Evolutionary conservation across 176 grass and related monocot genomes (phyloP), one percentile per base, ranked within the genome.

Genomic region (Dendrocalamus sinicus): DNA sequence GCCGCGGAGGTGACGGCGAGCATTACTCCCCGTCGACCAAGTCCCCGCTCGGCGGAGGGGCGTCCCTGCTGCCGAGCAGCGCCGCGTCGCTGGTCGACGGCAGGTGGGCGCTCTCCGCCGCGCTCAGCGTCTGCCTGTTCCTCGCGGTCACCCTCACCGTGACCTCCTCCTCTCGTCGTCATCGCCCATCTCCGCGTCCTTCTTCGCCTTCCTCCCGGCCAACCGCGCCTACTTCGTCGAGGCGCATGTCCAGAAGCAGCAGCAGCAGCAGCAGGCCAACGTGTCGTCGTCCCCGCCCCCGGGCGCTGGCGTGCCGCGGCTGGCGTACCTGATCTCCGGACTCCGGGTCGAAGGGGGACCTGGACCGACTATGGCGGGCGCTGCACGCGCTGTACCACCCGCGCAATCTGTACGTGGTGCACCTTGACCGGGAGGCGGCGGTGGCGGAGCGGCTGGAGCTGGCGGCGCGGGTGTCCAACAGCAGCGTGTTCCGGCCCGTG

Each of bases 361-460:
- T 99, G 62, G 93, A 99, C 45, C 88, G 88, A 4, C 86, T 99
- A 23, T 99, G 96, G 96, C 80, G 96, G 14, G 35, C 90, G 24
- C 74, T 99, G 64, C 96, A 93, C 85, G 96, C 96, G 70, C 87
- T 99, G 17, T 96, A 99, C 91, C 96, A 99, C 76, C 96, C 96
- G 39, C 85, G 79, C 0, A 99, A 99, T 83, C 80, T 92, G 40
- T 99, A 99, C 72, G 84, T 96, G 77, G 82, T 99, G 78, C 96
- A 99, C 88, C 87, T 99, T 47, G 96, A 96, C 91, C 75, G 86
- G 14, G 96, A 96, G 76, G 84, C 96, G 9, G 78, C 90, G 24
- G 83, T 72, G 35, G 59, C 13, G 0, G 93, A 99, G 84, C 86
- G 93, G 22, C 74, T 85, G 30, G 90, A 91, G 88, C 84, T 99